phyloP scores from a whole-genome alignment of 441 rosid species.

The Erodium chrysanthum region DNA sequence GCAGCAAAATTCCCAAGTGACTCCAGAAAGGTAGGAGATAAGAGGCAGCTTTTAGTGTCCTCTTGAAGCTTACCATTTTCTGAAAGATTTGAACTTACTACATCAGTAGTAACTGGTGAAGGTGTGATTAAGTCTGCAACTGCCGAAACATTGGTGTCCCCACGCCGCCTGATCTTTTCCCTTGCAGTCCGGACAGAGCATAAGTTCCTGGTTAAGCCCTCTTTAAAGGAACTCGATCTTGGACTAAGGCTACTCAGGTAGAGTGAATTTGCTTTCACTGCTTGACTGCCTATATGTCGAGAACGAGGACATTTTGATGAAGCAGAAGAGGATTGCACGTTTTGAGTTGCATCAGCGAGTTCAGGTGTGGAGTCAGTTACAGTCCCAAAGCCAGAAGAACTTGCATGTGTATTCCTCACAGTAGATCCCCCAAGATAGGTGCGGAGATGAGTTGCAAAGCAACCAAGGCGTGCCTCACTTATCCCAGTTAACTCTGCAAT shows the following conservation, averaged over 20 bases:
- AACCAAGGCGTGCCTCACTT: conserved; percentile 65
- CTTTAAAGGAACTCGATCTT: conserved; percentile 67
- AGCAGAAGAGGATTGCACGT: conserved; percentile 19
- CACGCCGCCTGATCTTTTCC: conserved; percentile 54
- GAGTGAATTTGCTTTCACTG: conserved; percentile 30
- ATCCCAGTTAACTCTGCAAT: conserved; percentile 83
- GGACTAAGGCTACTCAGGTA: conserved; percentile 72
- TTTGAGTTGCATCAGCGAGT: conserved; percentile 19
- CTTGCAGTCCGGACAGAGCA: conserved; percentile 42
- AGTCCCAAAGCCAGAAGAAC: conserved; percentile 19
- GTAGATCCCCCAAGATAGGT: conserved; percentile 66
- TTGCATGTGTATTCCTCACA: conserved; percentile 27
- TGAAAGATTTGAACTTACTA: conserved; percentile 22
- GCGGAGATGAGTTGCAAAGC: conserved; percentile 72
- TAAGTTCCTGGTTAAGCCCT: conserved; percentile 39
- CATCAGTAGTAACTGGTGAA: conserved; percentile 23
- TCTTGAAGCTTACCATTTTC: conserved; percentile 28
- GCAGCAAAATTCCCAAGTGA: conserved; percentile 34
- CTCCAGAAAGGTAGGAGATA: conserved; percentile 28
- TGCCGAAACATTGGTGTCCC: conserved; percentile 40
- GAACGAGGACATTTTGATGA: conserved; percentile 37
- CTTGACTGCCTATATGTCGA: conserved; percentile 36
- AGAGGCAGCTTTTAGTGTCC: conserved; percentile 19
- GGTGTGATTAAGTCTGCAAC: conserved; percentile 31
- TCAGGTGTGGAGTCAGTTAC: conserved; percentile 20